Percentiles rank a stretch among this genome's conserved stretches.
phyloP scores from a whole-genome alignment of 2,329 filamentous ascomycete species.

The Periglandula ipomoeae region DNA sequence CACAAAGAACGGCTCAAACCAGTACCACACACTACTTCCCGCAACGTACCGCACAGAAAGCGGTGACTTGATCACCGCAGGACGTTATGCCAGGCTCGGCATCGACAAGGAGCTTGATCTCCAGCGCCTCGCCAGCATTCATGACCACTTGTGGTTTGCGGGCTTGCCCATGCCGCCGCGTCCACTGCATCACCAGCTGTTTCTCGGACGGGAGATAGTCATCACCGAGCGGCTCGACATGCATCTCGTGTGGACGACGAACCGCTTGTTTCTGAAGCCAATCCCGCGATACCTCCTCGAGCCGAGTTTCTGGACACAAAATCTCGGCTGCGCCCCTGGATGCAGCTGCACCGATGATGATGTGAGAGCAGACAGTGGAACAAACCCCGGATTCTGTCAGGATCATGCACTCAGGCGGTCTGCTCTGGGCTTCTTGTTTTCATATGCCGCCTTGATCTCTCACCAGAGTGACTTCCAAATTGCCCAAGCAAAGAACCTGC shows the following conservation, averaged over 20 bases:
- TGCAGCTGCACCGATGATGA: neutral
- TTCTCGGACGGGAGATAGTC: conserved; percentile 16
- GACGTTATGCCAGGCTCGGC: conserved; percentile 1
- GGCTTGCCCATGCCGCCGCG: conserved; percentile 17
- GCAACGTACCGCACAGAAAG: conserved; percentile 22
- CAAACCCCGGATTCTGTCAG: neutral
- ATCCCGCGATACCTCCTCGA: conserved; percentile 26
- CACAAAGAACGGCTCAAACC: no score
- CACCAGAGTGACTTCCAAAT: conserved; percentile 27
- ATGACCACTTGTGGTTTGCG: conserved; percentile 17
- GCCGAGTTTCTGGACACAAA: conserved; percentile 6
- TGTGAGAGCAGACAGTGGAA: neutral
- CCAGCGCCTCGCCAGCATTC: conserved; percentile 7
- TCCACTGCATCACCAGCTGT: conserved; percentile 16
- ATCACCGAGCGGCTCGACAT: conserved; percentile 23
- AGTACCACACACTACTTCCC: conserved; percentile 22
- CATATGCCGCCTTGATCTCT: conserved; percentile 13
- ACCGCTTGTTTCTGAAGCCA: conserved; percentile 24
- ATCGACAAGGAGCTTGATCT: conserved; percentile 11
- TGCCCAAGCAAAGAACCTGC: conserved; percentile 22
- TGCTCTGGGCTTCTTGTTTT: conserved; percentile 7
- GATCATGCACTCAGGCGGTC: neutral
- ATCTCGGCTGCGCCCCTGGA: conserved; percentile 1
- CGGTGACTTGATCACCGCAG: conserved; percentile 6
- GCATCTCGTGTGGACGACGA: conserved; percentile 19